Percentiles rank a stretch among this genome's conserved stretches.
Conservation (phyloP, 805 yeast genomes). For the Myxozyma mucilagina region DNA sequence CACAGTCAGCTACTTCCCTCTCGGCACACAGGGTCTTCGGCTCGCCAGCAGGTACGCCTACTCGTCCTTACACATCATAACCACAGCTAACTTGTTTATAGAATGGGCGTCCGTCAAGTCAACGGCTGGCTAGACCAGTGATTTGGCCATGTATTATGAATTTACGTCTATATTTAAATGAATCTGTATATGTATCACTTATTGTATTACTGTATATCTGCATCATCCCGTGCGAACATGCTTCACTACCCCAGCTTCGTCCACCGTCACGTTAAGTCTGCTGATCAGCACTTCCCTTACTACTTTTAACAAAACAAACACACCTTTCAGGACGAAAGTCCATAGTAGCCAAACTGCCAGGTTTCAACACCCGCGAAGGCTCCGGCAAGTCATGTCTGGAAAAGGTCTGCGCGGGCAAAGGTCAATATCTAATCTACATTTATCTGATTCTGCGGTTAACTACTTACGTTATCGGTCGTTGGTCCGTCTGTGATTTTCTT, state of each 20-base stretch:
- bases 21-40: conserved; percentile 53
- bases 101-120: conserved; percentile 59
- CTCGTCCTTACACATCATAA: not conserved
- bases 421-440: not conserved
- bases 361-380: conserved; percentile 32
- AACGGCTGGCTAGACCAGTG: conserved; percentile 45
- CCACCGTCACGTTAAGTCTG: conserved; percentile 32
- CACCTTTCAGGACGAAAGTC: conserved; percentile 34
- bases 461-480: conserved; percentile 12
- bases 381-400: conserved; percentile 27
- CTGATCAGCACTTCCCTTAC: not conserved
- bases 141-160: not conserved
- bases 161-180: not conserved
- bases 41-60: conserved; percentile 32
- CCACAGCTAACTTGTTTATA: conserved; percentile 33
- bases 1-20: conserved; percentile 90
- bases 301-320: not conserved
- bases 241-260: conserved; percentile 24
- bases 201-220: not conserved
- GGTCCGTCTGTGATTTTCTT: conserved; percentile 18
- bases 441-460: not conserved
- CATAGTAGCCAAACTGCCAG: conserved; percentile 31
- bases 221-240: conserved; percentile 32
- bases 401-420: conserved; percentile 4
- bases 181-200: not conserved